Percentiles rank a stretch among this genome's conserved stretches.
These are phyloP conservation scores for Cenchrus americanus DNA, from an alignment of 176 grass and related monocot genomes.

Conservation along the genomic window DNA sequence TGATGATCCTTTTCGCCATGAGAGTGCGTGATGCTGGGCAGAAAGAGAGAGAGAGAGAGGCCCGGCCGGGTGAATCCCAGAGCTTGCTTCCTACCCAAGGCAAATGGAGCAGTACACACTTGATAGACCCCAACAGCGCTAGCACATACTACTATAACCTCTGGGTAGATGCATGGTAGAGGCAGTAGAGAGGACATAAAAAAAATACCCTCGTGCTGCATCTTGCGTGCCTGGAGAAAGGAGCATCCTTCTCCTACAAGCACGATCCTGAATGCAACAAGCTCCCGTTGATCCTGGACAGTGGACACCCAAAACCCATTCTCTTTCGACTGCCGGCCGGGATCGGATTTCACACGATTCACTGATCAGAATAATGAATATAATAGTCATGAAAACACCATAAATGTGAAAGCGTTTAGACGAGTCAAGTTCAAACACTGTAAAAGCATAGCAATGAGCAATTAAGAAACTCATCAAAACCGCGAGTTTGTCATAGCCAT, in stretches of 20 bases:
- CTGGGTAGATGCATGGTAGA: constrained; percentile 38
- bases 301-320: constrained; percentile 12
- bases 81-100: constrained; percentile 94
- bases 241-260: constrained; percentile 73
- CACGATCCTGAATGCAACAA: constrained; percentile 24
- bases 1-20: constrained; percentile 93
- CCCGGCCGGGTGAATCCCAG: constrained; percentile 50
- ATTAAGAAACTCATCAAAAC: background rate
- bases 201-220: constrained; percentile 49
- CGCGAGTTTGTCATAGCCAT: background rate
- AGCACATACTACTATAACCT: constrained; percentile 40
- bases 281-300: constrained; percentile 8
- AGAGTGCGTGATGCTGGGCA: constrained; percentile 56
- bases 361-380: background rate
- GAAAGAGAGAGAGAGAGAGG: constrained; percentile 26
- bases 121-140: constrained; percentile 86
- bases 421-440: background rate
- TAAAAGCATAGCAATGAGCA: background rate
- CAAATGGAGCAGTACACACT: constrained; percentile 80
- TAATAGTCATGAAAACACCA: background rate
- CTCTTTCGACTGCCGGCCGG: background rate
- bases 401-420: background rate
- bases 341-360: background rate
- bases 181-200: constrained; percentile 45
- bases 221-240: constrained; percentile 53